Percentiles rank a stretch among this genome's conserved stretches.
phyloP scores from a whole-genome alignment of 371 early-diverging fungal species.

The Blastocladiella emersonii region DNA sequence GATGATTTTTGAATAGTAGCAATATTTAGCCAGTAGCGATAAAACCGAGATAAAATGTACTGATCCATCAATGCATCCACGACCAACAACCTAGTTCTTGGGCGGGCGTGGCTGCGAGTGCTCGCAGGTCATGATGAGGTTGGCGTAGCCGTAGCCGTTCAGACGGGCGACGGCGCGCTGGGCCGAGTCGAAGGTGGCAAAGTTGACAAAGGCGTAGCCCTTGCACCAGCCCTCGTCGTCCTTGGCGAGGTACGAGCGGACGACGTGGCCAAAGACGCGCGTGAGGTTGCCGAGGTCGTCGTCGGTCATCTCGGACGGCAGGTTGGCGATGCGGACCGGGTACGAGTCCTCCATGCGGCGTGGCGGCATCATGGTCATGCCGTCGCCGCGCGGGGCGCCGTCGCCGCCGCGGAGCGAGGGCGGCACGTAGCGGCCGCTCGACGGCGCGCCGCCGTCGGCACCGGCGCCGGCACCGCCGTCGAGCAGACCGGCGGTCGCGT shows the following conservation, averaged over 20 bases:
- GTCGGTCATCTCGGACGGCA: neutral
- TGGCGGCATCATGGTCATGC: too few species aligned
- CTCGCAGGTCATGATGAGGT: constrained; percentile 3
- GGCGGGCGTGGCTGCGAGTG: constrained; percentile 1
- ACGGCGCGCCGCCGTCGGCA: neutral
- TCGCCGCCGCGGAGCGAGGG: neutral
- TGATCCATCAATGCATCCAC: too few species aligned
- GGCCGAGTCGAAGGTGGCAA: neutral
- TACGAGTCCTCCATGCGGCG: constrained; percentile 3
- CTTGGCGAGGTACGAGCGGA: constrained; percentile 2
- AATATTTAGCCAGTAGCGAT: too few species aligned
- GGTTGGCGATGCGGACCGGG: constrained; percentile 2
- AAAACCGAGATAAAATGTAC: too few species aligned
- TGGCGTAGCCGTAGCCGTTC: constrained; percentile 5
- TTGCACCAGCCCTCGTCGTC: constrained; percentile 2
- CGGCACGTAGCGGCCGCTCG: neutral
- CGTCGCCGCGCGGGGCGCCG: neutral
- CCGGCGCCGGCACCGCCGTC: neutral
- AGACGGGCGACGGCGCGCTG: neutral
- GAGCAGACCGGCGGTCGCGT: neutral
- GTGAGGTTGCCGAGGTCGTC: neutral
- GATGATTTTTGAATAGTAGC: too few species aligned
- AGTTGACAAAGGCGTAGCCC: constrained; percentile 6
- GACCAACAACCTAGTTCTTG: neutral
- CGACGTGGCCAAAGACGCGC: neutral